These are phyloP conservation scores for Spathaspora sp. DNA, from an alignment of 1,139 yeast genomes.

Conservation along the genomic window DNA sequence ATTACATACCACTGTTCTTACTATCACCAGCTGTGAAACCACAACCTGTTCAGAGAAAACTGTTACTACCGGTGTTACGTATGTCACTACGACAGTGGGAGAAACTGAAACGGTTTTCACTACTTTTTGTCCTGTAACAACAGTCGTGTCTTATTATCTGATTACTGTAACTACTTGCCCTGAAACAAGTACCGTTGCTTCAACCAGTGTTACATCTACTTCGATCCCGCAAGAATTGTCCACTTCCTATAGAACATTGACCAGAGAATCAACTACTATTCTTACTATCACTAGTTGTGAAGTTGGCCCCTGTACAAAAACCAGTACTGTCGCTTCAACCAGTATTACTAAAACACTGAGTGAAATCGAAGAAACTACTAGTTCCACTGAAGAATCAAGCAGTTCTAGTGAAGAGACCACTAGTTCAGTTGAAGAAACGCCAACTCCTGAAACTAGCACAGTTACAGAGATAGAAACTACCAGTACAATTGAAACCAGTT, in stretches of 20 bases:
- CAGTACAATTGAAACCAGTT: conserved; percentile 15
- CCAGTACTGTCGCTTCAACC: background rate
- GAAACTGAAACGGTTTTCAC: conserved; percentile 22
- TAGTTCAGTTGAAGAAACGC: background rate
- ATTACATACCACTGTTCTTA: conserved; percentile 15
- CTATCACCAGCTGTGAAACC: conserved; percentile 21
- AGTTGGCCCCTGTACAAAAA: conserved; percentile 1
- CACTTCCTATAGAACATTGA: conserved; percentile 3
- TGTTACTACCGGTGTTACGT: conserved; percentile 25
- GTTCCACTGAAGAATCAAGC: background rate
- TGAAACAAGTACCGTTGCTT: background rate
- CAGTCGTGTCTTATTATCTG: background rate
- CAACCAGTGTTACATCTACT: background rate
- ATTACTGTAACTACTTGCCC: background rate
- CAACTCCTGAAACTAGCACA: background rate
- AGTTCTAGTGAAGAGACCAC: background rate
- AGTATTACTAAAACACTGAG: background rate
- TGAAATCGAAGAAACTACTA: background rate
- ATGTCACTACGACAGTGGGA: conserved; percentile 11
- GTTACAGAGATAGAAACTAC: too few species aligned
- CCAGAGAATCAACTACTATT: conserved; percentile 11
- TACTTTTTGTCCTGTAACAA: conserved; percentile 17
- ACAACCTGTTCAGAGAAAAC: conserved; percentile 17
- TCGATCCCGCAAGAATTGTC: background rate
- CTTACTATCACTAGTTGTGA: conserved; percentile 24